A percentile compares a stretch with the other conserved stretches of the same genome.
Conservation (phyloP, 305 asterid species). For the Fraxinus albicans region DNA sequence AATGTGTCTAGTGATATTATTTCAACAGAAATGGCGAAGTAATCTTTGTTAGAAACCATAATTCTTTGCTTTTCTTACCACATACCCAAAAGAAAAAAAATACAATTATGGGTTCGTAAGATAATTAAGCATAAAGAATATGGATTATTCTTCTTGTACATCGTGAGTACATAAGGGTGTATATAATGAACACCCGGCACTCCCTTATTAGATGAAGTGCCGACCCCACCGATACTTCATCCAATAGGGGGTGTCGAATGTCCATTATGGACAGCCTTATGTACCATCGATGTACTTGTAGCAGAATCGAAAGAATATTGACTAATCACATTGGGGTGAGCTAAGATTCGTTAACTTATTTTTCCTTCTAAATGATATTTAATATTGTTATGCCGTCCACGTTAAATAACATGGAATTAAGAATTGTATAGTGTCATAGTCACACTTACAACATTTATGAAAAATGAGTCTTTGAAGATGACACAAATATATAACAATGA, state of each 20-base stretch:
- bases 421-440: neutral
- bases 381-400: neutral
- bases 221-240: too few relatives aligned
- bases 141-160: too few relatives aligned
- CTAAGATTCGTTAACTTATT: neutral
- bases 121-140: neutral
- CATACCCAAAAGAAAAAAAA: too few relatives aligned
- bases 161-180: too few relatives aligned
- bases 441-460: conserved; percentile 33
- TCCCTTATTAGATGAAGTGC: too few relatives aligned
- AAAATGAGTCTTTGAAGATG: conserved; percentile 35
- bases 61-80: neutral
- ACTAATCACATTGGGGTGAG: neutral
- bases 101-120: neutral
- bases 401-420: neutral
- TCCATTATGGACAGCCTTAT: too few relatives aligned
- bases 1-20: neutral
- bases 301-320: too few relatives aligned
- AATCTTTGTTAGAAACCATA: neutral
- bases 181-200: too few relatives aligned
- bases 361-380: neutral
- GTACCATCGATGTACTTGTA: too few relatives aligned
- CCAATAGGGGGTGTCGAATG: too few relatives aligned
- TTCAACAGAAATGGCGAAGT: neutral
- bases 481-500: conserved; percentile 23